Percentiles rank a stretch among this genome's conserved stretches.
These are phyloP conservation scores for Salvia hispanica DNA, from an alignment of 257 asterid species.

Conservation along the genomic window DNA sequence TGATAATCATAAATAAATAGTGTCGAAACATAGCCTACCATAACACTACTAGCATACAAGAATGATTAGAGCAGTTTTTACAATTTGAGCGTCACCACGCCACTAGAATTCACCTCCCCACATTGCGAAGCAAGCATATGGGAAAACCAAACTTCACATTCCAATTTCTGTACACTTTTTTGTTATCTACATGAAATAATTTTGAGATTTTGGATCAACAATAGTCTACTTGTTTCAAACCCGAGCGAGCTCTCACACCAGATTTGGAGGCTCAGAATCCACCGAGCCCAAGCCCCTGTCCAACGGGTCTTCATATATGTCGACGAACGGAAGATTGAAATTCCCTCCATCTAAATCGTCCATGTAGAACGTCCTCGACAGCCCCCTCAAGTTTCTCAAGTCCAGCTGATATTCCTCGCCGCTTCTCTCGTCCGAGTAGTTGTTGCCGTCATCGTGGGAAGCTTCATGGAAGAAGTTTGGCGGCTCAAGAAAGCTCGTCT, in stretches of 20 bases:
- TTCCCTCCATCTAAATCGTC: constrained; percentile 64
- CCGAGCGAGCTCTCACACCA: constrained; percentile 41
- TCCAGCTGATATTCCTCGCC: constrained; percentile 50
- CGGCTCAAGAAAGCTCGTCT: constrained; percentile 82
- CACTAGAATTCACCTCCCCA: constrained; percentile 15
- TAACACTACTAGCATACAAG: neutral
- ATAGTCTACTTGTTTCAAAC: constrained; percentile 30
- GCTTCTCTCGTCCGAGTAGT: constrained; percentile 51
- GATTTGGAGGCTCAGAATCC: constrained; percentile 43
- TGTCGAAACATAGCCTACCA: neutral
- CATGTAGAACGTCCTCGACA: constrained; percentile 66
- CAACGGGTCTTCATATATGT: constrained; percentile 51
- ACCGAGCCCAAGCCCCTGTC: constrained; percentile 27
- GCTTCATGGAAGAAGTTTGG: constrained; percentile 49
- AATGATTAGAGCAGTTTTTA: constrained; percentile 25
- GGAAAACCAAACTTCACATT: constrained; percentile 30
- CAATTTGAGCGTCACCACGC: constrained; percentile 32
- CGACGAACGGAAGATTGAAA: constrained; percentile 79
- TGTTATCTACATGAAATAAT: constrained; percentile 67
- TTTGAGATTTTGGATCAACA: constrained; percentile 25
- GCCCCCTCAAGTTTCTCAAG: constrained; percentile 46
- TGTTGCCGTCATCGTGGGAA: constrained; percentile 38
- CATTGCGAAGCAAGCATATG: constrained; percentile 36
- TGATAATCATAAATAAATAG: neutral
- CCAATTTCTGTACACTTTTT: constrained; percentile 33